Percentiles rank a stretch among this genome's conserved stretches.
Conservation (phyloP, 805 yeast species). For the Yarrowia sp. region DNA sequence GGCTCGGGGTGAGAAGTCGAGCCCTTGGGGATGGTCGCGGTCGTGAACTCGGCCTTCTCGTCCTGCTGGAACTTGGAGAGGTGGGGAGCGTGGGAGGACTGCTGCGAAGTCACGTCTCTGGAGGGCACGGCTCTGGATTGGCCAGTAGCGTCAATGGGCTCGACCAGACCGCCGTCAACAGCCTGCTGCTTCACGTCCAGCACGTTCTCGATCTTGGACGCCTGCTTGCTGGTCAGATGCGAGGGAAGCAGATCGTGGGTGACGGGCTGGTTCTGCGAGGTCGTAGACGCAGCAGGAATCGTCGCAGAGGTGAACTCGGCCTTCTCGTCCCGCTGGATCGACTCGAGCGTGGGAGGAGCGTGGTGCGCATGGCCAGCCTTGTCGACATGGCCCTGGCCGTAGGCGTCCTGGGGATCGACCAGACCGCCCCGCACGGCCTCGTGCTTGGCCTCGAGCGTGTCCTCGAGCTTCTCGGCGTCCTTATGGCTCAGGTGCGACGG, state of each 20-base stretch:
- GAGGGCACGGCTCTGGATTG: slow-evolving; percentile 8
- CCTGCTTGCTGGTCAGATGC: neutral
- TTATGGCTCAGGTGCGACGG: neutral
- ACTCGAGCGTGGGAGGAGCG: neutral
- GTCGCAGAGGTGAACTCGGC: neutral
- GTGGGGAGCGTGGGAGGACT: neutral
- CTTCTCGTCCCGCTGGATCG: neutral
- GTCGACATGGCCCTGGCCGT: neutral
- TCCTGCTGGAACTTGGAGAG: neutral
- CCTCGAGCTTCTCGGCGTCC: neutral
- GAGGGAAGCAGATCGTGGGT: neutral
- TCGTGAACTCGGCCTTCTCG: neutral
- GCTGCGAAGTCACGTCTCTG: neutral
- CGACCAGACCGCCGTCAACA: neutral
- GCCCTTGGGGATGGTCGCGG: neutral
- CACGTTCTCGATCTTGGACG: neutral
- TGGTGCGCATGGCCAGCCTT: neutral
- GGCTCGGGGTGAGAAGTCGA: neutral
- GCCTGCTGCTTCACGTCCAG: slow-evolving; percentile 18
- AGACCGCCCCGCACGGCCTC: slow-evolving; percentile 9
- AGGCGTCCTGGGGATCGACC: neutral
- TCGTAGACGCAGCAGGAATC: neutral
- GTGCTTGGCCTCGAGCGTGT: neutral
- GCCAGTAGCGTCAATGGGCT: slow-evolving; percentile 3
- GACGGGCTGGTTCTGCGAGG: slow-evolving; percentile 7